Conservation (phyloP, 371 early-diverging fungal genomes). For the Rozella allomycis region DNA sequence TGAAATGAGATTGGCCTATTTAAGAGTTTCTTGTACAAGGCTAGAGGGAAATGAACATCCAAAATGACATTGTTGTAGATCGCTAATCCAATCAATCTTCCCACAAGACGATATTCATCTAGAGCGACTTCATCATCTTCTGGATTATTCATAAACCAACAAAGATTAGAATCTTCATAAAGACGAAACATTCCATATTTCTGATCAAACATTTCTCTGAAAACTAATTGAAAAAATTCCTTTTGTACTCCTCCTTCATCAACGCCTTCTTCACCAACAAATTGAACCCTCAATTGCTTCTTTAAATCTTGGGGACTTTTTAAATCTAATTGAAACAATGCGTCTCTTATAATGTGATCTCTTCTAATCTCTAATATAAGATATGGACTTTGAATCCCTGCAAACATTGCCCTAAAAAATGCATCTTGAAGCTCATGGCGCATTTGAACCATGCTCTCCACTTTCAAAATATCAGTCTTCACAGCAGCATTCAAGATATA, state of each 20-base stretch:
- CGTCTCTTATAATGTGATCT: slow-evolving; percentile 61
- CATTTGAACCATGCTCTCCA: slow-evolving; percentile 72
- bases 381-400: slow-evolving; percentile 58
- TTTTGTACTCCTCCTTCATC: slow-evolving; percentile 56
- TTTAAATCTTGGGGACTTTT: slow-evolving; percentile 45
- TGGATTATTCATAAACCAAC: slow-evolving; percentile 2
- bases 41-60: slow-evolving; percentile 15
- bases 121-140: slow-evolving; percentile 2
- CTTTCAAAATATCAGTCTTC: slow-evolving; percentile 65
- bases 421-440: slow-evolving; percentile 39
- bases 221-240: slow-evolving; percentile 20
- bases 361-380: slow-evolving; percentile 55
- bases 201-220: slow-evolving; percentile 12
- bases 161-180: slow-evolving; percentile 3
- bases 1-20: slow-evolving; percentile 5
- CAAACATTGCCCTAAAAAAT: slow-evolving; percentile 64
- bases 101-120: slow-evolving; percentile 5
- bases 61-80: slow-evolving; percentile 19
- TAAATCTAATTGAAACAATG: slow-evolving; percentile 30
- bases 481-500: slow-evolving; percentile 61
- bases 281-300: slow-evolving; percentile 64
- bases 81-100: slow-evolving; percentile 19
- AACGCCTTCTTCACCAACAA: slow-evolving; percentile 52
- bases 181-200: slow-evolving; percentile 11
- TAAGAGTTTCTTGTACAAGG: slow-evolving; percentile 18